phyloP scores from a whole-genome alignment of 441 rosid species.

The Syzygium syzygioides region DNA sequence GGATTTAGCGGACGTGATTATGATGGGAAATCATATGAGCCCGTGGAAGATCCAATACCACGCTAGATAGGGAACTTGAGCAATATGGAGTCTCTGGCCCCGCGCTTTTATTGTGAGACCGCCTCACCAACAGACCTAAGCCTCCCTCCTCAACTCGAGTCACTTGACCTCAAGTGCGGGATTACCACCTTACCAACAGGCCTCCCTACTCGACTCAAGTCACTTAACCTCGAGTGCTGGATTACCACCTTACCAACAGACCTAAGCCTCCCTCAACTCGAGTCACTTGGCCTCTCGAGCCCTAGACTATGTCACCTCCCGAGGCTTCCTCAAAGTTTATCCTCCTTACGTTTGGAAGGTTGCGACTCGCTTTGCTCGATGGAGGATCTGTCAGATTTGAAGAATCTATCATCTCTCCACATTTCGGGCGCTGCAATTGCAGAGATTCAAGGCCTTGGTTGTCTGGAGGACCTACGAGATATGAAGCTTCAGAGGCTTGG shows the following conservation, averaged over 20 bases:
- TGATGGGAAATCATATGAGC: rapidly evolving
- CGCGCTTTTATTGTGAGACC: rapidly evolving
- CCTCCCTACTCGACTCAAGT: no score
- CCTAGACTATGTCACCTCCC: background rate
- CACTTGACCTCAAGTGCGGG: no score
- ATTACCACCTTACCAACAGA: no score
- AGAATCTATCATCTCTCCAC: no score
- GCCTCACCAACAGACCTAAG: background rate
- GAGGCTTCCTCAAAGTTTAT: background rate
- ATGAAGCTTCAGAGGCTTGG: rapidly evolving
- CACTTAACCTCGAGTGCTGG: no score
- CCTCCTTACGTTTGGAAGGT: rapidly evolving
- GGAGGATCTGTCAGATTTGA: no score
- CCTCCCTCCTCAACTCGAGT: background rate
- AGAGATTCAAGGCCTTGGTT: background rate
- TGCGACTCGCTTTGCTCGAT: rapidly evolving
- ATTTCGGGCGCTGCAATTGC: rapidly evolving
- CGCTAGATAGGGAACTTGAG: background rate
- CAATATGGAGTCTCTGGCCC: background rate
- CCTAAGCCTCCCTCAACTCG: no score
- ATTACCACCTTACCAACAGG: no score
- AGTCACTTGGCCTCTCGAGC: rapidly evolving
- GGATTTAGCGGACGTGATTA: rapidly evolving
- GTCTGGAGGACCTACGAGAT: rapidly evolving
- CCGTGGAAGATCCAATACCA: background rate